A percentile compares a stretch with the other conserved stretches of the same genome.
These are phyloP conservation scores for Aureobasidium sp. DNA, from an alignment of 2,329 filamentous ascomycete genomes.

Conservation along the genomic window DNA sequence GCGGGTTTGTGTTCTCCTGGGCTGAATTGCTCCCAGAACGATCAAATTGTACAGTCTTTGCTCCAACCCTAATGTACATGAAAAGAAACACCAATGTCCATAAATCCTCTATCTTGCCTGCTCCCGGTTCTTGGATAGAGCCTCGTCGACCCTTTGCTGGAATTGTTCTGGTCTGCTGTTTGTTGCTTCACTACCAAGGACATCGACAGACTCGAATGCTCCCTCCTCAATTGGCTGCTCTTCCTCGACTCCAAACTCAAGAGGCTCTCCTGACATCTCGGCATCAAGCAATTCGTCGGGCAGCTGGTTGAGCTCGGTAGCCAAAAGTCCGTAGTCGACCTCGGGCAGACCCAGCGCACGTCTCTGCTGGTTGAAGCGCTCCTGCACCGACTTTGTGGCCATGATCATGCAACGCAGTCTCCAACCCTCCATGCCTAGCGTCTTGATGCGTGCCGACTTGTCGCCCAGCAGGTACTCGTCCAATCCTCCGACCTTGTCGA, in stretches of 20 bases:
- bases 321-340: constrained; percentile 28
- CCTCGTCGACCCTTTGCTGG: constrained; percentile 12
- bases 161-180: not conserved
- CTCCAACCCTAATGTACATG: constrained; percentile 10
- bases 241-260: constrained; percentile 15
- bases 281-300: constrained; percentile 8
- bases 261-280: constrained; percentile 30
- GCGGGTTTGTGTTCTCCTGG: not conserved
- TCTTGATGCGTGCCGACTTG: constrained; percentile 70
- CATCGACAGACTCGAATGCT: not conserved
- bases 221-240: not conserved
- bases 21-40: not conserved
- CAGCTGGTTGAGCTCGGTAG: constrained; percentile 23
- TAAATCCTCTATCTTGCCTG: not conserved
- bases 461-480: constrained; percentile 85
- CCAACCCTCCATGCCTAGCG: constrained; percentile 88
- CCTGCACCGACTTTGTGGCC: constrained; percentile 64
- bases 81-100: constrained; percentile 7
- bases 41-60: constrained; percentile 12
- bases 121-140: constrained; percentile 1
- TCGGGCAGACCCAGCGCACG: constrained; percentile 57
- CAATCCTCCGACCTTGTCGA: constrained; percentile 80
- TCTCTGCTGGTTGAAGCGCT: constrained; percentile 60
- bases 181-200: not conserved
- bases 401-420: constrained; percentile 81